Evolutionary conservation across 1,284 basidiomycete genomes (phyloP), one percentile per base, ranked within the genome.

Genomic region (Boletus hoseneyae): DNA sequence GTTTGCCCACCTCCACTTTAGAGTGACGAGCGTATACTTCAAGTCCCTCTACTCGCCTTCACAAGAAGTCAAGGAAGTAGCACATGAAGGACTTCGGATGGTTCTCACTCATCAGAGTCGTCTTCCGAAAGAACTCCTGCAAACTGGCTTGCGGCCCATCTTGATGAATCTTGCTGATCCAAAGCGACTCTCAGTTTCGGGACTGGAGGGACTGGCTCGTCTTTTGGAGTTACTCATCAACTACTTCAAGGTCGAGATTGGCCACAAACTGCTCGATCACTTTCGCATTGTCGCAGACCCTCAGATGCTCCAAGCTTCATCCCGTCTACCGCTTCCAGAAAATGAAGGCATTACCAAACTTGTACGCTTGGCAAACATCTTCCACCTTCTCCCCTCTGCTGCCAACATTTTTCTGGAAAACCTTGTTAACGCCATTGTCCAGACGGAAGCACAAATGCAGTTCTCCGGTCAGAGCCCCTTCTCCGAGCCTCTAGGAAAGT

Each of bases 161-260:
- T 72, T 99, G 42, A 97, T 98, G 87, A 99, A 99, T 65, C 82
- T 99, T 16, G 95, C 95, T 4, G 97, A 99, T 69, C 90, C 95
- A 36, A 94, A 95, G 65, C 85, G 93, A 27, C 78, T 99, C 27
- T 96, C 93, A 4, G 90, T 97, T n/a, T 83, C 92, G 6, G 95
- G 96, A 16, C 73, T 99, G 42, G 93, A 98, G 66, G 97, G 97
- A 5, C 75, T 99, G 21, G 96, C 97, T 12, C 85, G 95, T n/a
- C 79, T 99, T 52, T 75, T 99, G 44, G 93, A 97, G 68, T 79
- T 99, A 7, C 73, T 99, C 49, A 97, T 95, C 42, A 98, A 97
- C 67, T 99, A 99, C 73, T 99, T 99, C 85, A 99, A 99, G 69
- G 96, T 99, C 38, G 97, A 99, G 73, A 99, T 99, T 58, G 97